Percentiles rank a stretch among this genome's conserved stretches.
These are phyloP conservation scores for Penicillium sp. DNA, from an alignment of 2,329 filamentous ascomycete genomes.

Conservation along the genomic window DNA sequence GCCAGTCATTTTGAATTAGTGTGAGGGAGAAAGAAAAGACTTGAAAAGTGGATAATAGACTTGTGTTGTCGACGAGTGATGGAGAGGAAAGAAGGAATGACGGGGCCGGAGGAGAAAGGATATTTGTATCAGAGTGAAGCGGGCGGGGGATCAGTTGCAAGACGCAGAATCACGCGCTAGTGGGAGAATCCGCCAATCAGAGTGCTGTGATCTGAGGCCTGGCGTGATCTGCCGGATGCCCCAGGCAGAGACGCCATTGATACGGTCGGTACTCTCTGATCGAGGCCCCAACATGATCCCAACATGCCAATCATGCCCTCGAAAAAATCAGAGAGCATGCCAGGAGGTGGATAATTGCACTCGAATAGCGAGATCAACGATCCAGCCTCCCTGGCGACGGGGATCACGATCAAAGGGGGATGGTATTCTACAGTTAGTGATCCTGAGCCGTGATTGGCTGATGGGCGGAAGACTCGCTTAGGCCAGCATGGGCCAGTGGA, in stretches of 20 bases:
- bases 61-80: constrained; percentile 13
- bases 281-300: constrained; percentile 13
- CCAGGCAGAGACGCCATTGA: constrained; percentile 6
- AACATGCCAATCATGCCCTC: constrained; percentile 18
- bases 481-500: constrained; percentile 20
- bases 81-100: constrained; percentile 27
- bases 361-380: constrained; percentile 19
- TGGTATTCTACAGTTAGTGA: constrained; percentile 38
- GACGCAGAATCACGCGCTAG: constrained; percentile 45
- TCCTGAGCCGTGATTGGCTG: constrained; percentile 44
- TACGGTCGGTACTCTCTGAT: constrained; percentile 27
- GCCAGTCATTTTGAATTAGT: constrained; percentile 60
- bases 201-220: constrained; percentile 29
- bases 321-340: constrained; percentile 22
- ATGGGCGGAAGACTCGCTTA: constrained; percentile 39
- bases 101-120: constrained; percentile 34
- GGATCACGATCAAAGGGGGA: constrained; percentile 38
- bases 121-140: constrained; percentile 45
- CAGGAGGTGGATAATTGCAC: constrained; percentile 13
- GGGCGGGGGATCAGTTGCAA: constrained; percentile 26
- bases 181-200: constrained; percentile 42
- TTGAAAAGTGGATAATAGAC: constrained; percentile 31
- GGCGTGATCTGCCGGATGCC: constrained; percentile 36
- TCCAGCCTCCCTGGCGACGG: constrained; percentile 30
- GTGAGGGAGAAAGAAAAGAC: constrained; percentile 33